phyloP scores from a whole-genome alignment of 1,139 yeast species.

The Debaryomyces sp. region DNA sequence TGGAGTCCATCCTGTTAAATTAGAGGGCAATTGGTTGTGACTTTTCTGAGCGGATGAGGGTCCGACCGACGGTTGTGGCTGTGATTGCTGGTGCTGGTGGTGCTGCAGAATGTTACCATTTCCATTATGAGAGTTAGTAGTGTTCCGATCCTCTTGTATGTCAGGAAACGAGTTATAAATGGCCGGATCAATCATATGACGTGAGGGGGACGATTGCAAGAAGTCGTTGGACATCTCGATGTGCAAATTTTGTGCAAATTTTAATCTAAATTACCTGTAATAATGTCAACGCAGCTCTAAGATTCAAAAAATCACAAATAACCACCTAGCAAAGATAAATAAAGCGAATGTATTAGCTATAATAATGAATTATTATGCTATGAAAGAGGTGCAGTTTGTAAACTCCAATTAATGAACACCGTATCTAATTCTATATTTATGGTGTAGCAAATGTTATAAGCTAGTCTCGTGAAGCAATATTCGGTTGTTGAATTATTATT shows the following conservation, averaged over 20 bases:
- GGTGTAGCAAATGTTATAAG: background rate
- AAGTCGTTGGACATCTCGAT: constrained; percentile 34
- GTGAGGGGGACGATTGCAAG: constrained; percentile 40
- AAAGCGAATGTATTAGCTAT: background rate
- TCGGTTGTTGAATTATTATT: background rate
- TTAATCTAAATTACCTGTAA: background rate
- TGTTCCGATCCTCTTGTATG: constrained; percentile 14
- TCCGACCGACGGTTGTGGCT: constrained; percentile 13
- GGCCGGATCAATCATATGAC: constrained; percentile 29
- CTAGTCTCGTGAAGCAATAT: background rate
- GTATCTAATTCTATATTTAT: background rate
- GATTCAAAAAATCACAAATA: background rate
- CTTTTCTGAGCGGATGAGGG: constrained; percentile 35
- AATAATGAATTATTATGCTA: background rate
- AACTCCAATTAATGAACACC: background rate
- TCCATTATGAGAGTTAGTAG: constrained; percentile 11
- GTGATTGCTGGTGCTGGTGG: constrained; percentile 10
- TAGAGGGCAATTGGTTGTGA: constrained; percentile 17
- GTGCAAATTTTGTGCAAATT: background rate
- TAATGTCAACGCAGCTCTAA: background rate
- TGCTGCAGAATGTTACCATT: background rate
- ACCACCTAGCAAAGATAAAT: background rate
- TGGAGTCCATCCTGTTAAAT: constrained; percentile 49
- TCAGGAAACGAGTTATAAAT: constrained; percentile 21
- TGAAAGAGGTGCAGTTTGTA: background rate